These are phyloP conservation scores for Teunomyces funiuensis DNA, from an alignment of 805 yeast species.

Conservation along the genomic window DNA sequence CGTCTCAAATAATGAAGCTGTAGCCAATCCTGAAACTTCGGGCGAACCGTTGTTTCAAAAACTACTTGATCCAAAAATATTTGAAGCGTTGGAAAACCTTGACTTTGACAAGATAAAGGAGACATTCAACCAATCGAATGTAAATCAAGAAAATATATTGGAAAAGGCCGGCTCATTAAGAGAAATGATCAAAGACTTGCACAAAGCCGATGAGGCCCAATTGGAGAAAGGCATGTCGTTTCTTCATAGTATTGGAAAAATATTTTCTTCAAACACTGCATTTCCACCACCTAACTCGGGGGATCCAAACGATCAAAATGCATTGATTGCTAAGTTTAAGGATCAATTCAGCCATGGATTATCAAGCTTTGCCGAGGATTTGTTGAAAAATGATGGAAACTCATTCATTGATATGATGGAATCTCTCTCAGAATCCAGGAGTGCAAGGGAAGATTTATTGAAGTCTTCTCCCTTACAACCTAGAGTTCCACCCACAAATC, in stretches of 20 bases:
- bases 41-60: conserved; percentile 18
- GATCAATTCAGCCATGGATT: conserved; percentile 26
- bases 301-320: conserved; percentile 8
- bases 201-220: conserved; percentile 25
- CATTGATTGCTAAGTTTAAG: conserved; percentile 13
- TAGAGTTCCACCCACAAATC: neutral
- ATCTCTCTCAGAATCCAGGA: conserved; percentile 57
- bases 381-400: conserved; percentile 74
- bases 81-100: conserved; percentile 26
- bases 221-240: conserved; percentile 25
- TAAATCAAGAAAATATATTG: conserved; percentile 19
- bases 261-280: conserved; percentile 14
- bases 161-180: conserved; percentile 27
- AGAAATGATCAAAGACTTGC: conserved; percentile 25
- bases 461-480: conserved; percentile 5
- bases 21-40: conserved; percentile 4
- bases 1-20: neutral
- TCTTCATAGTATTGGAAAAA: conserved; percentile 23
- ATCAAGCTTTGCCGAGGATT: conserved; percentile 66
- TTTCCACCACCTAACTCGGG: conserved; percentile 5
- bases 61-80: conserved; percentile 27
- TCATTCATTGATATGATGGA: conserved; percentile 80
- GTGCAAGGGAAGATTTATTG: conserved; percentile 26
- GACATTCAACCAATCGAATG: conserved; percentile 9
- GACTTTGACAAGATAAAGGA: conserved; percentile 25